Conservation (phyloP, 495 filamentous ascomycete species). For the Penicillium malachiteum region DNA sequence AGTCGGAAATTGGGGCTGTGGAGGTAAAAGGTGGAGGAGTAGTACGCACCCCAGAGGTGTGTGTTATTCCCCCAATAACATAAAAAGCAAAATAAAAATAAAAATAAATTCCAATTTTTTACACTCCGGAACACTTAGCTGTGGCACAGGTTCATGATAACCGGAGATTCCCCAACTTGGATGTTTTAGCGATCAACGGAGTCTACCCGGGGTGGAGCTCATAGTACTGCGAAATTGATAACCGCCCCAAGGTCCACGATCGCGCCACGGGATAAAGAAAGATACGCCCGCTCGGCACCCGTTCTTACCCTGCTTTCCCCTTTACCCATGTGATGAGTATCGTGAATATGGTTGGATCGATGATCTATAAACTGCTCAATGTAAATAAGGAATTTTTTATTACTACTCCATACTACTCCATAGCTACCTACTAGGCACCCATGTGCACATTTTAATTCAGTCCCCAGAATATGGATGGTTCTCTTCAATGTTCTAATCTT, state of each 20-base stretch:
- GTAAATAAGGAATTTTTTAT: no score
- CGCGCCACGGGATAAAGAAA: conserved; percentile 21
- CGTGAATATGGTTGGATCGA: conserved; percentile 19
- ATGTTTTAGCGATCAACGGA: conserved; percentile 4
- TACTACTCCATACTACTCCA: no score
- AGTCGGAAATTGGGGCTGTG: conserved; percentile 6
- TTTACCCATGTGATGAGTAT: conserved; percentile 17
- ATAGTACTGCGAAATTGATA: neutral
- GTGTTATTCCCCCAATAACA: neutral
- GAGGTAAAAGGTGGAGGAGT: neutral
- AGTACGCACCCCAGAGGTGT: neutral
- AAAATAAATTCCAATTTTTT: neutral
- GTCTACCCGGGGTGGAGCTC: neutral
- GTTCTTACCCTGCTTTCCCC: no score
- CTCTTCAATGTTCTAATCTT: no score
- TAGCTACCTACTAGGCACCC: no score
- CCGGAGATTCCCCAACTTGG: neutral
- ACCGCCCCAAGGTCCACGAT: conserved; percentile 3
- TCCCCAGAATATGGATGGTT: no score
- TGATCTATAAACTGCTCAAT: no score
- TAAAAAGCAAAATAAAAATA: neutral
- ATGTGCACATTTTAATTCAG: no score
- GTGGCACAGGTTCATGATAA: conserved; percentile 15
- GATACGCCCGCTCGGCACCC: conserved; percentile 26
- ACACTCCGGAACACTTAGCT: neutral